Evolutionary conservation across 2,329 filamentous ascomycete species (phyloP).

Genomic region (Mycosphaerelloides madeirae): DNA sequence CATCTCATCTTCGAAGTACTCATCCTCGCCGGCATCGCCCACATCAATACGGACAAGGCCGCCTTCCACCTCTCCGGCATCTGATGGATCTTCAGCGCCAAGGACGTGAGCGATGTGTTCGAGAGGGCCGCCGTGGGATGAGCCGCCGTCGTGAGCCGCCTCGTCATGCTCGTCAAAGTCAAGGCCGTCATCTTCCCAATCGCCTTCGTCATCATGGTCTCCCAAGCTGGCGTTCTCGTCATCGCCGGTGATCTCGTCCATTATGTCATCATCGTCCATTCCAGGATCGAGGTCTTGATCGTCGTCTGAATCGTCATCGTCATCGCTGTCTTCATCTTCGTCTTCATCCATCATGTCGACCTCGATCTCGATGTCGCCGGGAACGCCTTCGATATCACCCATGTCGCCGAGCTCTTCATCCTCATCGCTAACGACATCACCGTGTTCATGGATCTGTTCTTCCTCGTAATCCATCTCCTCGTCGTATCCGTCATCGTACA

Average conservation of each 20-base stretch:
- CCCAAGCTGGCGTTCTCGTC: slow-evolving; percentile 44
- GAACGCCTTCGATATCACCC: slow-evolving; percentile 63
- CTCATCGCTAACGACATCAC: slow-evolving; percentile 84
- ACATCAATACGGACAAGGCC: slow-evolving; percentile 35
- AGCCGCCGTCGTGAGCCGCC: slow-evolving; percentile 45
- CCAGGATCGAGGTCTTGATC: slow-evolving; percentile 52
- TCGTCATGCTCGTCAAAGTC: slow-evolving; percentile 38
- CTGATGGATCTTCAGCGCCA: slow-evolving; percentile 31
- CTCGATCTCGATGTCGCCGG: slow-evolving; percentile 59
- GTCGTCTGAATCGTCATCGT: slow-evolving; percentile 55
- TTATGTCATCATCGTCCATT: slow-evolving; percentile 57
- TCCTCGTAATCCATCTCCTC: slow-evolving; percentile 93
- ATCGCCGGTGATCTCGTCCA: slow-evolving; percentile 46
- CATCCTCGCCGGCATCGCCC: slow-evolving; percentile 40
- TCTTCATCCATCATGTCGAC: slow-evolving; percentile 86
- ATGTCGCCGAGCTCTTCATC: slow-evolving; percentile 75
- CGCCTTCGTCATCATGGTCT: slow-evolving; percentile 47
- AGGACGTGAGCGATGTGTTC: slow-evolving; percentile 39
- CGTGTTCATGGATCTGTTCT: slow-evolving; percentile 74
- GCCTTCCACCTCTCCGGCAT: slow-evolving; percentile 32
- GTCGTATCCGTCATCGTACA: slow-evolving; percentile 86
- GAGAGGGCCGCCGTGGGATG: slow-evolving; percentile 30
- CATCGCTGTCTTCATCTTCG: slow-evolving; percentile 56
- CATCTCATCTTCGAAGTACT: slow-evolving; percentile 55
- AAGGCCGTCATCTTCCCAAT: slow-evolving; percentile 40